phyloP scores from a whole-genome alignment of 345 rosid species.

The Firmiana major region DNA sequence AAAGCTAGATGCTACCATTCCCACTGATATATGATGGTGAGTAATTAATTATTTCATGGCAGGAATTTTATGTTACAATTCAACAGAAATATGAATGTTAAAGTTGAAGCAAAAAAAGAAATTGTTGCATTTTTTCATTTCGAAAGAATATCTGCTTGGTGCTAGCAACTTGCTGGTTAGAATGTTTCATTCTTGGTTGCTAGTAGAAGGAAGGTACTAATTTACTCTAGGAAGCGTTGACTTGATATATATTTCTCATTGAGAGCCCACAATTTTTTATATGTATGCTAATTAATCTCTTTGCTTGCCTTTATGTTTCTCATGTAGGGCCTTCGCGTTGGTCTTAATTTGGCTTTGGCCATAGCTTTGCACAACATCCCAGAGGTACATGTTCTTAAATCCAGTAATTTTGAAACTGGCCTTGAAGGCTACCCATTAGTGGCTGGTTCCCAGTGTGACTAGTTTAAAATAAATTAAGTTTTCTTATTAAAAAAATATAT shows the following conservation, averaged over 20 bases:
- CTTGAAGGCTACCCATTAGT: not conserved
- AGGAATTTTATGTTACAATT: not conserved
- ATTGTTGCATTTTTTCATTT: no score
- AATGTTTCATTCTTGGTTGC: not conserved
- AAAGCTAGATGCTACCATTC: not conserved
- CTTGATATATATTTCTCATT: not conserved
- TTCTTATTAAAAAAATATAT: no score
- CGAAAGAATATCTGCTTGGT: not conserved
- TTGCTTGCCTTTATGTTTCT: slow-evolving; percentile 13
- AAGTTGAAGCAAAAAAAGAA: not conserved
- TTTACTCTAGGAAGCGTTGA: not conserved
- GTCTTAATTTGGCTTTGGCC: slow-evolving; percentile 91
- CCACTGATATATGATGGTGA: not conserved
- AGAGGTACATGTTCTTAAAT: slow-evolving; percentile 55
- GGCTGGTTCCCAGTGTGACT: no score
- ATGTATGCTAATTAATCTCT: slow-evolving; percentile 11
- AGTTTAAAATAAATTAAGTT: no score
- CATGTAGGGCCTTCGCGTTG: slow-evolving; percentile 86
- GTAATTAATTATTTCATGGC: not conserved
- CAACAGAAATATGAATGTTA: not conserved
- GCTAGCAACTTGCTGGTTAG: not conserved
- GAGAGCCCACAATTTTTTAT: not conserved
- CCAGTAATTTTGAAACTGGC: not conserved
- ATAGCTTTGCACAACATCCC: slow-evolving; percentile 99
- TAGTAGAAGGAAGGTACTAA: not conserved